These are phyloP conservation scores for Fomitopsis betulina DNA, from an alignment of 1,284 basidiomycete species.

Conservation along the genomic window DNA sequence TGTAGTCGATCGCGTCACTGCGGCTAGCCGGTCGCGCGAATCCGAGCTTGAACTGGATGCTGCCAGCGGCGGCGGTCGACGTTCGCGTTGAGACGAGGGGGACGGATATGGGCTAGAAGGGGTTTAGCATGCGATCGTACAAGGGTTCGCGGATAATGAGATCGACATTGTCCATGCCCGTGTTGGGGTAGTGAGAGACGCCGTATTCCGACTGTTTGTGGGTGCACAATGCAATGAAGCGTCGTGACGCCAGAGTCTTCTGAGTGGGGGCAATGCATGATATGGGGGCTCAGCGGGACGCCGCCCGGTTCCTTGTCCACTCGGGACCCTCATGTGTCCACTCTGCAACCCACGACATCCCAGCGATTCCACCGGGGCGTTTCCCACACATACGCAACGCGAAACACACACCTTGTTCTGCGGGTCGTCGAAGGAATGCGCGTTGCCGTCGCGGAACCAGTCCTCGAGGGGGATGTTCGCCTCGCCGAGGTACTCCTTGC, in stretches of 20 bases:
- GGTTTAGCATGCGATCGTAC: neutral
- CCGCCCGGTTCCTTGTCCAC: too few relatives aligned
- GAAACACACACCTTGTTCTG: constrained; percentile 48
- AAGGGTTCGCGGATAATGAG: too few relatives aligned
- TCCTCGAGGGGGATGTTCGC: constrained; percentile 70
- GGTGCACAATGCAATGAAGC: too few relatives aligned
- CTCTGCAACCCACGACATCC: neutral
- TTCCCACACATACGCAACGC: too few relatives aligned
- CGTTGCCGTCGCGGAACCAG: constrained; percentile 66
- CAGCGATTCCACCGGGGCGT: too few relatives aligned
- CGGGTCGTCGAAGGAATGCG: constrained; percentile 52
- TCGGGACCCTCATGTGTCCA: too few relatives aligned
- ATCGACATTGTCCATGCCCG: too few relatives aligned
- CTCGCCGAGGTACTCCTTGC: constrained; percentile 94
- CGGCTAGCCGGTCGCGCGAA: constrained; percentile 53
- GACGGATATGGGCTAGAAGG: constrained; percentile 12
- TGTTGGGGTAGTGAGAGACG: too few relatives aligned
- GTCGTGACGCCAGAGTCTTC: too few relatives aligned
- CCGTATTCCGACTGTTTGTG: too few relatives aligned
- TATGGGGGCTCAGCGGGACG: too few relatives aligned
- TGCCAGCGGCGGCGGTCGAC: constrained; percentile 55
- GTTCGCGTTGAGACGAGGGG: constrained; percentile 62
- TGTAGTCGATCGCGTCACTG: constrained; percentile 35
- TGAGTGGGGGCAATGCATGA: too few relatives aligned
- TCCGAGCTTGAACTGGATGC: constrained; percentile 72